Evolutionary conservation across 805 yeast species (phyloP).

Genomic region (Ogataea allantospora): DNA sequence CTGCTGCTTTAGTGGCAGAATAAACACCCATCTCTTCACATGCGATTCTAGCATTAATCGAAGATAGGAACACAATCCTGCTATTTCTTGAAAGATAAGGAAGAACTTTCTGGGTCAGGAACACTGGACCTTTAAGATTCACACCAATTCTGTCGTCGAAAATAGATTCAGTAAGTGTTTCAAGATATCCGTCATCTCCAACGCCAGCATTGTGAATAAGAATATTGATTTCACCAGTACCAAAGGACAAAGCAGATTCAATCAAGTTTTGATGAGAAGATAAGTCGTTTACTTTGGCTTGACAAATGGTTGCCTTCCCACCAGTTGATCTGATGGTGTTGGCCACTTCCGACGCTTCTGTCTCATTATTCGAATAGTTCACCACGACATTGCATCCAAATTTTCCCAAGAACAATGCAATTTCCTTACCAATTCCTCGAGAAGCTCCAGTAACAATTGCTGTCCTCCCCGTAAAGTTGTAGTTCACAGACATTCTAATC

Average conservation of each 20-base stretch:
- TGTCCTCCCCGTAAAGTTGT: conserved; percentile 9
- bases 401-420: conserved; percentile 17
- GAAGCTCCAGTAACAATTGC: conserved; percentile 22
- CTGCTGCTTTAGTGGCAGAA: conserved; percentile 45
- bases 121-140: conserved; percentile 44
- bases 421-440: conserved; percentile 23
- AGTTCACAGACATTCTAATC: conserved; percentile 2
- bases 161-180: conserved; percentile 23
- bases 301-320: conserved; percentile 11
- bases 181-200: conserved; percentile 30
- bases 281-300: conserved; percentile 9
- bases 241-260: conserved; percentile 9
- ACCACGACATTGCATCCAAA: conserved; percentile 21
- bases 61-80: conserved; percentile 46
- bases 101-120: conserved; percentile 46
- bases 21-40: conserved; percentile 45
- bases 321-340: conserved; percentile 8
- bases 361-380: conserved; percentile 9
- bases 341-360: conserved; percentile 8
- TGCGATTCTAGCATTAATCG: conserved; percentile 48
- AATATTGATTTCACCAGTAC: conserved; percentile 35
- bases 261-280: conserved; percentile 4
- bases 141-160: conserved; percentile 41
- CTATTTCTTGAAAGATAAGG: conserved; percentile 41
- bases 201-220: conserved; percentile 44